Base-by-base conservation (phyloP, 768 basidiomycete genomes). In the Xerocomus spinulosus region DNA sequence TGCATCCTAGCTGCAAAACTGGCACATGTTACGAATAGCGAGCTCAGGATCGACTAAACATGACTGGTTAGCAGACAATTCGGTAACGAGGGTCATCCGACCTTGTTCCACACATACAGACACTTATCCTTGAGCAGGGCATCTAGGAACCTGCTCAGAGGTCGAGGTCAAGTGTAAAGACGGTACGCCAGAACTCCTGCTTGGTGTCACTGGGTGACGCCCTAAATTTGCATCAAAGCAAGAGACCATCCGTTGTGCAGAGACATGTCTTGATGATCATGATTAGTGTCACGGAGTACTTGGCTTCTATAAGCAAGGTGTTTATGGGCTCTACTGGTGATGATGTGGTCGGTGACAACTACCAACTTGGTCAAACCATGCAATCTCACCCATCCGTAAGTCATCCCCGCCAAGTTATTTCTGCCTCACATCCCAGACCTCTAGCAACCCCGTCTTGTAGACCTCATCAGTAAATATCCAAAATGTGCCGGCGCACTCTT, bases 391-490 rank as follows among this genome's bases (percentile, higher is more conserved):
- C 59, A 23, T 63, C 58, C 3, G 63, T 62, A 35, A 48, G 60
- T 53, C 36, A 5, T 52, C 44, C 4, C 12, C 12, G 3, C 28
- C 15, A 13, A 24, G 18, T n/a, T n/a, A n/a, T n/a, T n/a, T n/a
- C n/a, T n/a, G n/a, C n/a, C n/a, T n/a, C 18, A 2, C 24, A 33
- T 24, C 28, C 9, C 29, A 26, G 28, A 42, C 44, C n/a, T 12
- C 9, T 48, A 82, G 82, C 74, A 78, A 53, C 55, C 69, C 36
- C 68, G 59, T 4, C 70, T 87, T 23, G 67, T 76, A 9, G 64
- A 68, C 4, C 58, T 81, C 33, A 52, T 84, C 21, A 50, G 57
- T 10, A 85, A 81, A 61, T 89, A 89, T 56, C 86, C 87, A 29
- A 71, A 63, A 21, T 67, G 74, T 14, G 80, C 81, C 3, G 75